Conservation (phyloP, 164 flowering plant species). For the Stephania japonica region DNA sequence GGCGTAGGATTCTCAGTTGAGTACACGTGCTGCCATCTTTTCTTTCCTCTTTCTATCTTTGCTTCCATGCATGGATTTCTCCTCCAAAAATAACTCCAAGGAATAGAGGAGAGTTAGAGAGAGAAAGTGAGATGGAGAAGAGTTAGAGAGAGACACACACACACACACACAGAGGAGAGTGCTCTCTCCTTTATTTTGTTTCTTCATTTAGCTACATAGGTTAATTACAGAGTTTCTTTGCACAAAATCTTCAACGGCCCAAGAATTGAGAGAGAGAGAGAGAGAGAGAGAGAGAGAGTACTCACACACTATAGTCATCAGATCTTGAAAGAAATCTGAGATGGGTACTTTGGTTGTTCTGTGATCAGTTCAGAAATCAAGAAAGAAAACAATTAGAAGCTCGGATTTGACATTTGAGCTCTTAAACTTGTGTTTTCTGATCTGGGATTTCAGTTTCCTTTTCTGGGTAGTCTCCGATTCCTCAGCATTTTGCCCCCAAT, state of each 20-base stretch:
- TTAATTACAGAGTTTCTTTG: slow-evolving; percentile 16
- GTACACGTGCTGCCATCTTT: slow-evolving; percentile 57
- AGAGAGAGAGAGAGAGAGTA: not conserved
- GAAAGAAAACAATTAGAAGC: not conserved
- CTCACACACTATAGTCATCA: slow-evolving; percentile 4
- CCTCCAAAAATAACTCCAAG: slow-evolving; percentile 42
- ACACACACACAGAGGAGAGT: too few relatives aligned
- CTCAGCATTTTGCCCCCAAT: not conserved
- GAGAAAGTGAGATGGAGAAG: slow-evolving; percentile 7
- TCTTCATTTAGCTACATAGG: not conserved
- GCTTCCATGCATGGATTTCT: slow-evolving; percentile 91
- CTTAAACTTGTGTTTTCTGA: slow-evolving; percentile 21
- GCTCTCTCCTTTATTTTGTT: slow-evolving; percentile 3
- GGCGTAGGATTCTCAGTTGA: slow-evolving; percentile 50
- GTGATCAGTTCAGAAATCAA: slow-evolving; percentile 13
- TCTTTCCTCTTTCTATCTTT: slow-evolving; percentile 39
- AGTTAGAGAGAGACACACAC: slow-evolving; percentile 5
- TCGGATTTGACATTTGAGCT: not conserved
- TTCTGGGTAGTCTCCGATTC: not conserved
- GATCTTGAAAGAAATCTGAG: slow-evolving; percentile 28
- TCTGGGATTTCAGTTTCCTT: slow-evolving; percentile 21
- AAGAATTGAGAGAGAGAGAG: slow-evolving; percentile 8
- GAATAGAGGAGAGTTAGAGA: slow-evolving; percentile 9
- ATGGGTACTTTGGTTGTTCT: slow-evolving; percentile 19
- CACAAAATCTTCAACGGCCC: slow-evolving; percentile 21